These are phyloP conservation scores for Zea mays DNA, from an alignment of 176 grass and related monocot genomes.

Conservation along the genomic window DNA sequence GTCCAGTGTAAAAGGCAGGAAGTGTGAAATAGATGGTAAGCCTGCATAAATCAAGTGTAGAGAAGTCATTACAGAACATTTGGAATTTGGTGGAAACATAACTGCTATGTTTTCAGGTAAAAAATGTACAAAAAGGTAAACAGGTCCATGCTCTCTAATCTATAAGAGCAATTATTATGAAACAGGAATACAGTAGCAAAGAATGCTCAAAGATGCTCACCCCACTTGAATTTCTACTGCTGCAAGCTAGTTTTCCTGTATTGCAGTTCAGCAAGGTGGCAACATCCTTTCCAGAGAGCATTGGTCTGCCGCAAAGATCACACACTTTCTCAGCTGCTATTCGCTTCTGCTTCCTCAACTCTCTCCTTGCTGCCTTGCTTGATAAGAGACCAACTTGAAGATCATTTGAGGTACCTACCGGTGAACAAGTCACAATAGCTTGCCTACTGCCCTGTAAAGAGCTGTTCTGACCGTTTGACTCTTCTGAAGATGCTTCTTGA, in stretches of 20 bases:
- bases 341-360: constrained; percentile 85
- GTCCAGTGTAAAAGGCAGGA: constrained; percentile 97
- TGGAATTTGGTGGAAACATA: not conserved
- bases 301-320: constrained; percentile 91
- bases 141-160: not conserved
- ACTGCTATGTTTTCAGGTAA: not conserved
- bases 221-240: constrained; percentile 87
- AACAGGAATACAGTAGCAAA: constrained; percentile 1
- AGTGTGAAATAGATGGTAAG: constrained; percentile 68
- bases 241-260: constrained; percentile 83
- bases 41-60: constrained; percentile 20
- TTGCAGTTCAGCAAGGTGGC: constrained; percentile 78
- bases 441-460: constrained; percentile 36
- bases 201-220: constrained; percentile 53
- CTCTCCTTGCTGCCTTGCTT: constrained; percentile 65
- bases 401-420: constrained; percentile 35
- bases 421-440: constrained; percentile 37
- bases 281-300: constrained; percentile 91
- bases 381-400: constrained; percentile 53
- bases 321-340: constrained; percentile 84
- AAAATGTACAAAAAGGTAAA: not conserved
- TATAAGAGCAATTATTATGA: not conserved
- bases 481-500: constrained; percentile 74
- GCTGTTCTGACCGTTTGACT: constrained; percentile 48
- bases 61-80: not conserved